Base-by-base conservation (phyloP, 2,329 filamentous ascomycete genomes). In the Cladosporium colombiae region DNA sequence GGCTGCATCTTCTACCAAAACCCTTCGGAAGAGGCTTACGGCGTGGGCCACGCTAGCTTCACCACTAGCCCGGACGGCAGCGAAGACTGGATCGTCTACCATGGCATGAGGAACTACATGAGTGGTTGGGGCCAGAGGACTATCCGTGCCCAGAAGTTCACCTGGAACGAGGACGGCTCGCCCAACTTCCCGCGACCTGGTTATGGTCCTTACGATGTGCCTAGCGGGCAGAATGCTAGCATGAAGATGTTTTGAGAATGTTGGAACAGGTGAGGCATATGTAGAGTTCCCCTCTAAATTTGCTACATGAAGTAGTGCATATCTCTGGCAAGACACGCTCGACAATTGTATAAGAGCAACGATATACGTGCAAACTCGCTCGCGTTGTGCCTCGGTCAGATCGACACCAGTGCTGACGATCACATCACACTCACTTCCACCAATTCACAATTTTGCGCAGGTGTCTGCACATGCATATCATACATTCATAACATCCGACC, bases 71-170 rank as follows among this genome's bases (percentile, higher is more conserved):
- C 81, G 0, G 82, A 84, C 70, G 80, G 78, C 0, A 78, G 58
- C 1, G 80, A 84, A 72, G 75, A 81, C 64, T 85, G 81, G 81
- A 81, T 85, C 59, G 79, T 84, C n/a, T 85, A 84, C 71, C 82
- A 84, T 71, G 83, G 82, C 11, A 84, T 84, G 81, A 67, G 71
- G 37, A 78, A 83, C 69, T 80, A 81, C n/a, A 75, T 75, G 29
- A 79, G 78, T 57, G 80, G 82, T 0, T 83, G 81, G 82, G 70
- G 69, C 31, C 81, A 80, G 25, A 75, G 82, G 59, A 82, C 79
- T n/a, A 81, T 84, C 58, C 71, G 82, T 10, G 73, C 81, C 37
- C 82, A 85, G 75, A 79, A 76, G 70, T 84, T 84, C 66, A 74
- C 69, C 1, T 84, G 81, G 81, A 81, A 82, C 7, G 61, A 56